These are phyloP conservation scores for Aspergillus glaucus DNA, from an alignment of 2,329 filamentous ascomycete genomes.

Conservation along the genomic window DNA sequence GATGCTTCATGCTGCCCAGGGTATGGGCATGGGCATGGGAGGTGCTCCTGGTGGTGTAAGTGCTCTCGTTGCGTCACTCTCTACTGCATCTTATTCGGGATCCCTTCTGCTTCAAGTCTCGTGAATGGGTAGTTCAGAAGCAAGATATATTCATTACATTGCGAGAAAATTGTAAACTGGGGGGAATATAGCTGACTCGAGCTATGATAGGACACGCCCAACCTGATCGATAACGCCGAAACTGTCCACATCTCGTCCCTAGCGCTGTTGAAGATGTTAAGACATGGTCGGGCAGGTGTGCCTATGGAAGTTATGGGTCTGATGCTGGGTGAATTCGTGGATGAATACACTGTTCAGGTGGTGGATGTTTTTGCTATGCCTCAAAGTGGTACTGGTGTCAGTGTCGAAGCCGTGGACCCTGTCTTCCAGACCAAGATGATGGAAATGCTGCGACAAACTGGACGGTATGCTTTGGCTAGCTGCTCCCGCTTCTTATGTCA, in stretches of 20 bases:
- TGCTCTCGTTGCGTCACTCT: conserved; percentile 9
- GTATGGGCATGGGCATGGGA: conserved; percentile 44
- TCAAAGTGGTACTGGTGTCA: conserved; percentile 95
- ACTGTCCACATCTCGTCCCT: conserved; percentile 99
- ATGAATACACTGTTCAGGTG: conserved; percentile 96
- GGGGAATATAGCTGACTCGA: conserved; percentile 5
- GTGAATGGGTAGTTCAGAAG: background rate
- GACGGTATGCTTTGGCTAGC: conserved; percentile 56
- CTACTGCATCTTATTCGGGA: background rate
- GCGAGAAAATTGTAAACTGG: background rate
- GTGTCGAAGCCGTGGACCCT: conserved; percentile 94
- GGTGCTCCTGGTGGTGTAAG: conserved; percentile 35
- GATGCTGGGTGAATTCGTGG: conserved; percentile 97
- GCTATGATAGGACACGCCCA: conserved; percentile 66
- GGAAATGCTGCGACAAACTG: conserved; percentile 98
- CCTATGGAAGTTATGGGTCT: conserved; percentile 99
- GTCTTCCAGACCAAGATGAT: conserved; percentile 99
- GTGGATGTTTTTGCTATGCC: conserved; percentile 99
- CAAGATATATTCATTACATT: background rate
- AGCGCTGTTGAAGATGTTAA: conserved; percentile 95
- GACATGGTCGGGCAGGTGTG: conserved; percentile 93
- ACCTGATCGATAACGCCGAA: conserved; percentile 96
- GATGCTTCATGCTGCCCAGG: conserved; percentile 70
- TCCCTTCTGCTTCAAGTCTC: background rate
- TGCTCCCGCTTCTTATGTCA: background rate